phyloP scores from a whole-genome alignment of 129 eudicot species.

The Saposhnikovia divaricata region DNA sequence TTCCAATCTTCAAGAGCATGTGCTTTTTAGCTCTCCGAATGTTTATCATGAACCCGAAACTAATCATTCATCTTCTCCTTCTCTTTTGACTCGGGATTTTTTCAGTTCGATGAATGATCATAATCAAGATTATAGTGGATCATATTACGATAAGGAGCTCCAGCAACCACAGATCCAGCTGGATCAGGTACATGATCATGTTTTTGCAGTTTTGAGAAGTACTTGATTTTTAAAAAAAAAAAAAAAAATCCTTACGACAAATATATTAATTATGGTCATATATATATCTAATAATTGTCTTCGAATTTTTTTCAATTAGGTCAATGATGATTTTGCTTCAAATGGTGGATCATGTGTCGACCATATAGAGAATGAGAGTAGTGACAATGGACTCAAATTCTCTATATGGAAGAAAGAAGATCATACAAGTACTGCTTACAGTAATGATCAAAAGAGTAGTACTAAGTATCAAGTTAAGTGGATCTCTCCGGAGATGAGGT shows the following conservation, averaged over 20 bases:
- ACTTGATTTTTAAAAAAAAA: no score
- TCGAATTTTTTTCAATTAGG: slow-evolving; percentile 28
- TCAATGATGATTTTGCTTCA: slow-evolving; percentile 25
- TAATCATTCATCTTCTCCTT: slow-evolving; percentile 33
- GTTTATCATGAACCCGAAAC: slow-evolving; percentile 14
- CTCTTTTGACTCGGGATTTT: slow-evolving; percentile 43
- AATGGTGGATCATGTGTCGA: slow-evolving; percentile 26
- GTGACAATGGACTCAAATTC: slow-evolving; percentile 35
- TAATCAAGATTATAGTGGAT: slow-evolving; percentile 39
- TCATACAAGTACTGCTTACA: not conserved
- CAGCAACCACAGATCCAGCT: slow-evolving; percentile 26
- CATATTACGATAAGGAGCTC: slow-evolving; percentile 15
- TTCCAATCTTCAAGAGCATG: slow-evolving; percentile 19
- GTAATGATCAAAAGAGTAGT: not conserved
- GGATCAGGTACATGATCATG: slow-evolving; percentile 29
- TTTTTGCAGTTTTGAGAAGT: not conserved
- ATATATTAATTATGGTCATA: not conserved
- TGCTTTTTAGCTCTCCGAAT: slow-evolving; percentile 20
- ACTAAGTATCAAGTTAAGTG: slow-evolving; percentile 42
- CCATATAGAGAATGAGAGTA: slow-evolving; percentile 21
- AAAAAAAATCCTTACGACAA: no score
- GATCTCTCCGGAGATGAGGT: slow-evolving; percentile 66
- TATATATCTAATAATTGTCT: slow-evolving; percentile 8
- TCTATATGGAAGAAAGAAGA: slow-evolving; percentile 55
- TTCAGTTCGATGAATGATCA: slow-evolving; percentile 31